A percentile compares a stretch with the other conserved stretches of the same genome.
phyloP scores from a whole-genome alignment of 2,329 filamentous ascomycete genomes.

The Ambrosiella xylebori region DNA sequence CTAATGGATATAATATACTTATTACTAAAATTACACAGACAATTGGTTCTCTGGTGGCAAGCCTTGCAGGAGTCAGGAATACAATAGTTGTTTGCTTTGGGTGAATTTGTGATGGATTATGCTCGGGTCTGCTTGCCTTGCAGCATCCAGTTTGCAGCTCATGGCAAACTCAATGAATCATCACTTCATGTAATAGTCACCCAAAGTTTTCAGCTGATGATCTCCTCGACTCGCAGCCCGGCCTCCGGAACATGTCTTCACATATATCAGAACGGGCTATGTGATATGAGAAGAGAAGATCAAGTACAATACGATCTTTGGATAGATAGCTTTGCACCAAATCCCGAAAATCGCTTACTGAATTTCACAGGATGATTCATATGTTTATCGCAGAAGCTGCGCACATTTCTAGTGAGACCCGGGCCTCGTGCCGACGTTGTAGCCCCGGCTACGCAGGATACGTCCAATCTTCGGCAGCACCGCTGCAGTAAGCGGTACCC shows the following conservation, averaged over 20 bases:
- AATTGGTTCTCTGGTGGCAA: neutral
- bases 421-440: constrained; percentile 70
- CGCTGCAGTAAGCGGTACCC: constrained; percentile 82
- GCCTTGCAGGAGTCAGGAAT: neutral
- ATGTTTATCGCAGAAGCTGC: no score
- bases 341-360: no score
- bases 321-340: no score
- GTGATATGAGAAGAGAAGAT: no score
- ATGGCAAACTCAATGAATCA: no score
- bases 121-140: neutral
- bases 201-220: neutral
- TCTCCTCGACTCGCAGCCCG: no score
- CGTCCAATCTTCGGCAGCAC: constrained; percentile 92
- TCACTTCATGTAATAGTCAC: neutral
- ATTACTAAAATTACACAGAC: neutral
- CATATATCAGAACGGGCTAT: no score
- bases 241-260: no score
- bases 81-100: neutral
- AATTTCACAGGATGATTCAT: no score
- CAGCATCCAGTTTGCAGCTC: neutral
- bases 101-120: neutral
- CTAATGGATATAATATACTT: neutral
- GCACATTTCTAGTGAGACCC: neutral
- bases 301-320: no score
- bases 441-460: constrained; percentile 71